phyloP scores from a whole-genome alignment of 1,284 basidiomycete species.

The Leccinum pachyderme region DNA sequence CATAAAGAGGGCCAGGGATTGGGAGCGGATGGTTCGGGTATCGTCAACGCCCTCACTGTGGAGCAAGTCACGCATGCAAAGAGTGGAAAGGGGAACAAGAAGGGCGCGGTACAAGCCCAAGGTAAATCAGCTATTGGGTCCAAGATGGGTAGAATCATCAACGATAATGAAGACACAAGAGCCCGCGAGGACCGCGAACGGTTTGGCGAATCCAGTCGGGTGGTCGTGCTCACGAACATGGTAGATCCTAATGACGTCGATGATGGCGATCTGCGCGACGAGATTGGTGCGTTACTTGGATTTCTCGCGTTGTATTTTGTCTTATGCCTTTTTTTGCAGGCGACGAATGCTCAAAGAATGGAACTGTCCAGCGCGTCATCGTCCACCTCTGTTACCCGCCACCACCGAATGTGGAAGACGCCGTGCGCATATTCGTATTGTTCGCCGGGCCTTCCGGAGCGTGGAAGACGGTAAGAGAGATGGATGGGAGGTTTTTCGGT shows the following conservation, averaged over 20 bases:
- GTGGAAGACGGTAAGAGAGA: constrained; percentile 89
- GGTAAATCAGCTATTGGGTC: constrained; percentile 42
- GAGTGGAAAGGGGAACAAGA: constrained; percentile 32
- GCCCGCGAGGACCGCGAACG: constrained; percentile 69
- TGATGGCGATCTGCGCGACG: constrained; percentile 82
- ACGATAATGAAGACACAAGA: constrained; percentile 78
- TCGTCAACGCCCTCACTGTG: constrained; percentile 82
- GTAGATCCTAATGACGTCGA: constrained; percentile 78
- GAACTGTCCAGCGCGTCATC: constrained; percentile 86
- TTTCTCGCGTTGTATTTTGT: neutral
- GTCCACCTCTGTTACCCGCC: constrained; percentile 74
- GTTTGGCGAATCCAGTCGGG: constrained; percentile 86
- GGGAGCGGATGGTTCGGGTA: constrained; percentile 80
- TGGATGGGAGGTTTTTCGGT: constrained; percentile 90
- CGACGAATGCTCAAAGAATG: constrained; percentile 86
- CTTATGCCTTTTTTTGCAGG: constrained; percentile 42
- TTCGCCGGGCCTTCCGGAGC: constrained; percentile 90
- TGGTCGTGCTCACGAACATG: constrained; percentile 87
- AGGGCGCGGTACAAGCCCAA: constrained; percentile 28
- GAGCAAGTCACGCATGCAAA: constrained; percentile 51
- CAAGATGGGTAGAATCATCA: constrained; percentile 84
- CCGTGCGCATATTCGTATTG: constrained; percentile 80
- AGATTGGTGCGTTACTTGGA: constrained; percentile 66
- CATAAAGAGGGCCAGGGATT: constrained; percentile 91
- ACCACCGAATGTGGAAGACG: constrained; percentile 58